phyloP scores from a whole-genome alignment of 2,329 filamentous ascomycete species.

The Cladophialophora immunda region DNA sequence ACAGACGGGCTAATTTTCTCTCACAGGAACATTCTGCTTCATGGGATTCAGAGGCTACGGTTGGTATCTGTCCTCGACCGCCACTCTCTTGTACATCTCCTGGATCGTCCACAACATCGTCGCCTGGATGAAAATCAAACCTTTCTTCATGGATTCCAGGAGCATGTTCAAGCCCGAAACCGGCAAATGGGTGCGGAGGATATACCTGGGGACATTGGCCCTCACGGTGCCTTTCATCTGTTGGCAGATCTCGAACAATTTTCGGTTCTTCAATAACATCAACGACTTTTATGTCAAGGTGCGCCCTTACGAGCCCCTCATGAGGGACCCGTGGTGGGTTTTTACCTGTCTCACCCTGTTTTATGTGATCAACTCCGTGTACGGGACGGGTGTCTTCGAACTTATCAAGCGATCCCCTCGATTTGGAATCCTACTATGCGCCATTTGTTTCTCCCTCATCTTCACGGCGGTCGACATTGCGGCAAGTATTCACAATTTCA shows the following conservation, averaged over 20 bases:
- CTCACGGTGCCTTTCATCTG: conserved; percentile 71
- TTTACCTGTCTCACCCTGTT: conserved; percentile 68
- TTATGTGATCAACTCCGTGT: conserved; percentile 61
- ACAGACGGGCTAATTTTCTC: conserved; percentile 9
- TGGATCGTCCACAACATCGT: conserved; percentile 73
- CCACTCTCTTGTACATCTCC: conserved; percentile 68
- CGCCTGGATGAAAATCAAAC: conserved; percentile 72
- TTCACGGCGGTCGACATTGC: conserved; percentile 70
- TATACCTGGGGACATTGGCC: conserved; percentile 66
- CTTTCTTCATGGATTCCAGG: conserved; percentile 62
- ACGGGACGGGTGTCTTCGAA: conserved; percentile 66
- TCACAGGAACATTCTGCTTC: conserved; percentile 54
- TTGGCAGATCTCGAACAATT: conserved; percentile 71
- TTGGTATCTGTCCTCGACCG: conserved; percentile 70
- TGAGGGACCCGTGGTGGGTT: conserved; percentile 74
- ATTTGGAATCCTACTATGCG: conserved; percentile 67
- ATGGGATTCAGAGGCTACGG: conserved; percentile 64
- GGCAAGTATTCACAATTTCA: conserved; percentile 59
- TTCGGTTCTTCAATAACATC: conserved; percentile 68
- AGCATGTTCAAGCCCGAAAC: conserved; percentile 51
- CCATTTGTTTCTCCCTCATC: conserved; percentile 67
- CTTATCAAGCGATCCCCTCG: conserved; percentile 69
- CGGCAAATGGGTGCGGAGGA: conserved; percentile 38
- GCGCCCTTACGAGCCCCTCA: conserved; percentile 67
- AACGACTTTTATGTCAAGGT: conserved; percentile 63